phyloP scores from a whole-genome alignment of 2,329 filamentous ascomycete species.

The Ophiostoma ulmi region DNA sequence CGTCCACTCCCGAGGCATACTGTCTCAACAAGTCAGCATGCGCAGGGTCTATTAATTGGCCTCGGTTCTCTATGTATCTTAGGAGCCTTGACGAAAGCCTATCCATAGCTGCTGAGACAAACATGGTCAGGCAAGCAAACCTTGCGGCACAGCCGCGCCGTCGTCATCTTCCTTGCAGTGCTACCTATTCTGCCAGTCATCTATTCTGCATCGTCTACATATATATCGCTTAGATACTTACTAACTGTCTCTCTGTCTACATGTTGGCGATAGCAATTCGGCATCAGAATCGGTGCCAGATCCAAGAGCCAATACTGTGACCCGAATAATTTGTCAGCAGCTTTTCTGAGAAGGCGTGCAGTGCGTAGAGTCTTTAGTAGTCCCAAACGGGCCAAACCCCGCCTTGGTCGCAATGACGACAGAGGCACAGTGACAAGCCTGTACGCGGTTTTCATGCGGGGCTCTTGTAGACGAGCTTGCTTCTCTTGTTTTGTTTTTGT shows the following conservation, averaged over 20 bases:
- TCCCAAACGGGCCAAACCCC: constrained; percentile 1
- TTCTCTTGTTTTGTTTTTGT: background rate
- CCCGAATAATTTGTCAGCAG: background rate
- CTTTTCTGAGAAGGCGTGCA: background rate
- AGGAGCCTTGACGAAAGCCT: background rate
- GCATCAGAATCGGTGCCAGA: background rate
- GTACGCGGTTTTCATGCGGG: constrained; percentile 21
- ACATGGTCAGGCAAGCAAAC: background rate
- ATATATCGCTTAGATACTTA: background rate
- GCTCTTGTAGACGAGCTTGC: constrained; percentile 8
- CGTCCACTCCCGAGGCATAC: background rate
- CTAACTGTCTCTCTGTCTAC: background rate
- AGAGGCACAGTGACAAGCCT: constrained; percentile 15
- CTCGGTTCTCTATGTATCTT: background rate
- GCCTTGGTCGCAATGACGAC: constrained; percentile 24
- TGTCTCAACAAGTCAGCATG: background rate
- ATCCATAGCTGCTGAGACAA: background rate
- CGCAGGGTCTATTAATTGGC: background rate
- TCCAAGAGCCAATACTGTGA: background rate
- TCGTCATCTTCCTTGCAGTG: background rate
- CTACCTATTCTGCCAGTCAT: too few species aligned
- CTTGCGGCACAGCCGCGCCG: background rate
- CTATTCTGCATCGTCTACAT: background rate
- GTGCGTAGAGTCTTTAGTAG: background rate
- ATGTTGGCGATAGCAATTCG: too few species aligned